phyloP scores from a whole-genome alignment of 345 rosid genomes.

The Citrus sp. region DNA sequence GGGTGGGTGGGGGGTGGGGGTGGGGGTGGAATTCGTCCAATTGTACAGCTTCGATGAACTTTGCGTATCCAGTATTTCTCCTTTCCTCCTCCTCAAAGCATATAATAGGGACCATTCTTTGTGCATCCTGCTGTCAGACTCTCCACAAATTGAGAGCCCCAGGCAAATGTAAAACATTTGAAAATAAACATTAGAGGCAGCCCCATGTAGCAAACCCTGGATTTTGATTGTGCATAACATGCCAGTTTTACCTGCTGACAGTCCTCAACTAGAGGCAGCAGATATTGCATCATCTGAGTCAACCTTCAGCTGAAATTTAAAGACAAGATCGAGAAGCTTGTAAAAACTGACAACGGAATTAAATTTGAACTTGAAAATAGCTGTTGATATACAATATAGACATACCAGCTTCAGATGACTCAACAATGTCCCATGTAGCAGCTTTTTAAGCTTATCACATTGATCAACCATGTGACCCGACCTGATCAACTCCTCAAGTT shows the following conservation, averaged over 20 bases:
- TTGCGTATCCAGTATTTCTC: background rate
- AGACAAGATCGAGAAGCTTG: background rate
- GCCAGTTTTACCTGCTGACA: background rate
- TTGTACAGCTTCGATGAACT: background rate
- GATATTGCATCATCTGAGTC: slow-evolving; percentile 68
- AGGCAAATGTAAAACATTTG: too few relatives aligned
- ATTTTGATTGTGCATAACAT: background rate
- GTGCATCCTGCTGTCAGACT: background rate
- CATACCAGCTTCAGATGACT: slow-evolving; percentile 80
- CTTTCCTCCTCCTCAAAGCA: background rate
- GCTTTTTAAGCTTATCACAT: slow-evolving; percentile 62
- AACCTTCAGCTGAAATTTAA: slow-evolving; percentile 61
- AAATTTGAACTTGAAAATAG: slow-evolving; percentile 3
- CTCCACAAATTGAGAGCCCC: too few relatives aligned
- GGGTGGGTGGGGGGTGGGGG: too few relatives aligned
- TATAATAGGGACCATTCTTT: too few relatives aligned
- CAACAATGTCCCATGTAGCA: slow-evolving; percentile 56
- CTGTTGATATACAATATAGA: background rate
- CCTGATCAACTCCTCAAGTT: slow-evolving; percentile 54
- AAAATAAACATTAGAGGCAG: too few relatives aligned
- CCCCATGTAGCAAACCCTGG: background rate
- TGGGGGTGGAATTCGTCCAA: background rate
- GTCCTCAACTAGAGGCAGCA: slow-evolving; percentile 29
- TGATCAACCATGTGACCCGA: slow-evolving; percentile 71
- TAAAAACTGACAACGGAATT: background rate